These are phyloP conservation scores for Trichophyton schoenleinii DNA, from an alignment of 2,329 filamentous ascomycete species.

Conservation along the genomic window DNA sequence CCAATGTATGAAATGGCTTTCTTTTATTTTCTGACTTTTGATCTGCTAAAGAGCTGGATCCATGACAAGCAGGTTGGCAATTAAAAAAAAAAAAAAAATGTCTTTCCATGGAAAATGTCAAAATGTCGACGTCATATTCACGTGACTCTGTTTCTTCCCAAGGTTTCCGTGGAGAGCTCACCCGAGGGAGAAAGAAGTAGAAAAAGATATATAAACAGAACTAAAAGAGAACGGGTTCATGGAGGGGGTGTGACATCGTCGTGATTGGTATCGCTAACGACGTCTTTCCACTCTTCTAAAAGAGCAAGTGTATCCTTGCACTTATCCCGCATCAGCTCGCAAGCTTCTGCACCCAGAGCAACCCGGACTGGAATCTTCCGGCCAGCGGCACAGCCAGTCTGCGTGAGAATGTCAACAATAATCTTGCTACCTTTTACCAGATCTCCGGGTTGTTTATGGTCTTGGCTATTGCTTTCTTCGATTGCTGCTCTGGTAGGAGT, in stretches of 20 bases:
- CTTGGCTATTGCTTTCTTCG: conserved; percentile 21
- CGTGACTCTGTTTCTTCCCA: background rate
- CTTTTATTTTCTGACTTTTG: background rate
- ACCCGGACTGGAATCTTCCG: conserved; percentile 42
- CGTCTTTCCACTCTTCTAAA: conserved; percentile 40
- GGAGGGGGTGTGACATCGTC: conserved; percentile 8
- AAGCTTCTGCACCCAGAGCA: conserved; percentile 42
- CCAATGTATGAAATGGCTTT: background rate
- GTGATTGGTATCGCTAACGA: conserved; percentile 27
- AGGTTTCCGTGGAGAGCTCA: background rate
- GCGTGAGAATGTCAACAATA: conserved; percentile 45
- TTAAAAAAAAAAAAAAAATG: background rate
- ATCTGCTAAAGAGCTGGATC: background rate
- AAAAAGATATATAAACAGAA: background rate
- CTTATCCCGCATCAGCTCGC: conserved; percentile 34
- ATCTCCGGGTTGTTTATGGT: conserved; percentile 45
- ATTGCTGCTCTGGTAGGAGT: conserved; percentile 7
- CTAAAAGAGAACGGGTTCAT: background rate
- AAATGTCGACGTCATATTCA: conserved; percentile 3
- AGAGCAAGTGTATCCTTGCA: conserved; percentile 32
- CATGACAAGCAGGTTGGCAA: background rate
- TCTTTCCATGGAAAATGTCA: background rate
- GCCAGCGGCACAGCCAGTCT: conserved; percentile 37
- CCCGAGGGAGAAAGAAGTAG: background rate
- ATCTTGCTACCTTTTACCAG: conserved; percentile 41